Base-by-base conservation (phyloP, 208 protist species). In the Trypanosoma mega region DNA sequence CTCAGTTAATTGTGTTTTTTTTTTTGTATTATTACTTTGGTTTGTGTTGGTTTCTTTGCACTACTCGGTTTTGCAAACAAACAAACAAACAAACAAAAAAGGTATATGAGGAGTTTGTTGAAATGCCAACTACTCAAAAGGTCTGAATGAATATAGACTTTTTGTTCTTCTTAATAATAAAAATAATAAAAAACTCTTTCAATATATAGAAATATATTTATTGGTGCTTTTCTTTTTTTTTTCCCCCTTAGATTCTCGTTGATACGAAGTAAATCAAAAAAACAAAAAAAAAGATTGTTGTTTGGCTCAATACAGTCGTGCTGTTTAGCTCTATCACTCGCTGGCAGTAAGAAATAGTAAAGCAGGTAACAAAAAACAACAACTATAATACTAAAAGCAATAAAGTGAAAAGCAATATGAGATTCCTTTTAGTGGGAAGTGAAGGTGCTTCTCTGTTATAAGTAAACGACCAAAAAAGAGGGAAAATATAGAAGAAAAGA, bases 171-270 rank as follows among this genome's bases (percentile, higher is more conserved):
- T n/a, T n/a, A n/a, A n/a, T n/a, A n/a, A n/a, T n/a, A n/a, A n/a
- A n/a, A n/a, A n/a, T n/a, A n/a, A n/a, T n/a, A n/a, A n/a, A n/a
- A n/a, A n/a, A n/a, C n/a, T n/a, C n/a, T n/a, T n/a, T n/a, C 12
- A 39, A 39, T 39, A 39, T 39, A 39, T 39, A 39, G 6, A 39
- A 16, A 39, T 39, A 39, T 51, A 51, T 51, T 31, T 9, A 30
- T 51, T 51, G 23, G 3, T 31, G 18, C 30, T 51, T 51, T 29
- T 51, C 23, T 51, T 51, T 30, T 51, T 51, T 29, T 12, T 51
- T 30, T 9, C 14, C 11, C 4, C 23, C 23, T 51, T 51, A 5
- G 5, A 9, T 30, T 12, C 14, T 51, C 30, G 23, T 11, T 51
- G 30, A 8, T 51, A 20, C n/a, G 7, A 20, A 18, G 43, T 16